Evolutionary conservation across 495 filamentous ascomycete genomes (phyloP).

Genomic region (Evernia prunastri): DNA sequence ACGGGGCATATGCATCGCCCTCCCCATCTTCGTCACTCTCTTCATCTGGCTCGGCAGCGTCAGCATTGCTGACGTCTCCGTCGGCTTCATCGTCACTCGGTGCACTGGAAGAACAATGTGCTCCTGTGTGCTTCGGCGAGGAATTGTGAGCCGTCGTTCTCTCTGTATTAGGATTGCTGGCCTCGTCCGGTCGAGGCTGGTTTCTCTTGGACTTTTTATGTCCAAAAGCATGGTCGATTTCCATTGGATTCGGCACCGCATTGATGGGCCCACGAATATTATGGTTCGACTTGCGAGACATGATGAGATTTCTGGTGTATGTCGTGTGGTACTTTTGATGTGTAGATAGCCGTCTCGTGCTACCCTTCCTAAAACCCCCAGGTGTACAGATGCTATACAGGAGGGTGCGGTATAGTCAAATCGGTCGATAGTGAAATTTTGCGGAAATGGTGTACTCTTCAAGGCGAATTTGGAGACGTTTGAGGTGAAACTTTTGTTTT

Average conservation of each 20-base stretch:
- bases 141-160: not conserved
- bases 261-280: not conserved
- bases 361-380: not conserved
- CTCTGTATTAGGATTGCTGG: not conserved
- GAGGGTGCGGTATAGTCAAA: not conserved
- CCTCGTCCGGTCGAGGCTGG: not conserved
- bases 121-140: conserved; percentile 18
- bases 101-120: conserved; percentile 14
- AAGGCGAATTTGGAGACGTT: not conserved
- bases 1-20: conserved; percentile 46
- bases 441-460: not conserved
- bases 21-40: conserved; percentile 43
- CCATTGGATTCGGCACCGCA: not conserved
- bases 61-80: conserved; percentile 40
- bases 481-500: not conserved
- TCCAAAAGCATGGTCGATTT: conserved; percentile 1
- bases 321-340: not conserved
- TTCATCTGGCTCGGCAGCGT: conserved; percentile 44
- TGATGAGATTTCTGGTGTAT: not conserved
- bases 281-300: conserved; percentile 10
- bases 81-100: conserved; percentile 42
- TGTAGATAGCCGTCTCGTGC: not conserved
- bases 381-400: not conserved
- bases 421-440: not conserved
- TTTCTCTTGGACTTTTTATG: conserved; percentile 11